These are phyloP conservation scores for Macrotyloma uniflorum DNA, from an alignment of 306 rosid genomes.

Conservation along the genomic window DNA sequence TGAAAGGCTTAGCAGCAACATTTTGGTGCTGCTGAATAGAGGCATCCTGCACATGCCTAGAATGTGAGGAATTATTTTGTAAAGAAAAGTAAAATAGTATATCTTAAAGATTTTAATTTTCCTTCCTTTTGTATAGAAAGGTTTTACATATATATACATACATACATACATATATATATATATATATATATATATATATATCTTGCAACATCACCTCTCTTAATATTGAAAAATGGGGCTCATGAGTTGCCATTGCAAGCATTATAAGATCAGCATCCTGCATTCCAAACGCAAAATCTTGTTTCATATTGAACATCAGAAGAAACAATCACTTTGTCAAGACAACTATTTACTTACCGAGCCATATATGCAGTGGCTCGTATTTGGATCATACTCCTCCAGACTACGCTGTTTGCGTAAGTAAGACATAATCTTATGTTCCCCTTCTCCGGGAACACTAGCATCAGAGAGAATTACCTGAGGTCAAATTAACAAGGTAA, in stretches of 20 bases:
- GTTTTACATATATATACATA: no score
- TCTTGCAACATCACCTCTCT: constrained; percentile 54
- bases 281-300: constrained; percentile 8
- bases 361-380: constrained; percentile 65
- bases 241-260: constrained; percentile 63
- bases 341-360: constrained; percentile 39
- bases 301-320: neutral
- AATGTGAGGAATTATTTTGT: neutral
- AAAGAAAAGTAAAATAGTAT: neutral
- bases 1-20: constrained; percentile 27
- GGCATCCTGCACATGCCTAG: constrained; percentile 23
- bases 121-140: no score
- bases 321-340: neutral
- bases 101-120: no score
- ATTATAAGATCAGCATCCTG: constrained; percentile 74
- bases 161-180: no score
- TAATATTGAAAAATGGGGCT: constrained; percentile 64
- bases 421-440: constrained; percentile 60
- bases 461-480: constrained; percentile 66
- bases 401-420: constrained; percentile 50
- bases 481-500: neutral
- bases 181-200: no score
- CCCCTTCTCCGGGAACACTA: constrained; percentile 80
- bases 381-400: constrained; percentile 51
- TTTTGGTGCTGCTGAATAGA: neutral